These are phyloP conservation scores for Penicillium oxalicum DNA, from an alignment of 2,329 filamentous ascomycete genomes.

Conservation along the genomic window DNA sequence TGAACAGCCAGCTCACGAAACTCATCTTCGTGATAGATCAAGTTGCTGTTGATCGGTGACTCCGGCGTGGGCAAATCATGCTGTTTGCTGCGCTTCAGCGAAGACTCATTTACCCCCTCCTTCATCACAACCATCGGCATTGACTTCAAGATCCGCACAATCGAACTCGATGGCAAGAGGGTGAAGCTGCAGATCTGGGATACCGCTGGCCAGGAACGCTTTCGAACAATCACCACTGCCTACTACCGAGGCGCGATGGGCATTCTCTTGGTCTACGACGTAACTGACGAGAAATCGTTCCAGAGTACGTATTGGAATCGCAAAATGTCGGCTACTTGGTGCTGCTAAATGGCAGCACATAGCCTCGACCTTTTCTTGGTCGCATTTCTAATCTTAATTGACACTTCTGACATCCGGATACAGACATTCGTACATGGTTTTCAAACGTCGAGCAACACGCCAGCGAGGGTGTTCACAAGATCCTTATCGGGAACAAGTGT, in stretches of 20 bases:
- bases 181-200: constrained; percentile 99
- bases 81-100: constrained; percentile 92
- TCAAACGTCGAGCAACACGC: constrained; percentile 98
- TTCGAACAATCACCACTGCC: constrained; percentile 96
- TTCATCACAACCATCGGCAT: constrained; percentile 99
- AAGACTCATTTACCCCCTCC: constrained; percentile 94
- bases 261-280: constrained; percentile 94
- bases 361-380: background rate
- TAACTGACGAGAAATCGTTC: constrained; percentile 92
- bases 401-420: background rate
- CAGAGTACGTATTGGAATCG: constrained; percentile 61
- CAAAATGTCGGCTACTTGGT: too few relatives aligned
- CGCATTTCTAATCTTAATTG: background rate
- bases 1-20: background rate
- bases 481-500: constrained; percentile 99
- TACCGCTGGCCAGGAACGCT: constrained; percentile 94
- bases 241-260: constrained; percentile 99
- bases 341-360: too few relatives aligned
- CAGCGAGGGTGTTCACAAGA: constrained; percentile 98
- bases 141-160: constrained; percentile 99
- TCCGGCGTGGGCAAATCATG: constrained; percentile 96
- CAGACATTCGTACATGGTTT: constrained; percentile 99
- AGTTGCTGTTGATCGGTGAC: constrained; percentile 92
- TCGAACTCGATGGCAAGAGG: constrained; percentile 96
- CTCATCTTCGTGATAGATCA: constrained; percentile 59